phyloP scores from a whole-genome alignment of 495 filamentous ascomycete genomes.

The Lentithecium fluviatile region DNA sequence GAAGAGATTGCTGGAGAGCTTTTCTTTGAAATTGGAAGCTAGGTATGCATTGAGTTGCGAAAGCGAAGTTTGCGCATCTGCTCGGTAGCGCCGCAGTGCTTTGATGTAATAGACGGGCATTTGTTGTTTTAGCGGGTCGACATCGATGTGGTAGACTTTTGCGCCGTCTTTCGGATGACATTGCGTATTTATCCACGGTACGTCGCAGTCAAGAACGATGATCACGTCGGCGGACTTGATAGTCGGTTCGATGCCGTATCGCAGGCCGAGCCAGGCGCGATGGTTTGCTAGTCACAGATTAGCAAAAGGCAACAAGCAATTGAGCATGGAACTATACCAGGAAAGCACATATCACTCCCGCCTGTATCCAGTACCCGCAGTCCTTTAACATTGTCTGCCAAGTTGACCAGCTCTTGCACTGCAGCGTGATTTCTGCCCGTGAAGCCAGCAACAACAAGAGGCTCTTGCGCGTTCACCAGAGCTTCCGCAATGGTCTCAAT shows the following conservation, averaged over 20 bases:
- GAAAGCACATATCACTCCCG: conserved; percentile 95
- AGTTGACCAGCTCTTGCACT: conserved; percentile 67
- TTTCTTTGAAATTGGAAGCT: conserved; percentile 44
- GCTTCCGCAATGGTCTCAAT: conserved; percentile 68
- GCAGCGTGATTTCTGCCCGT: conserved; percentile 71
- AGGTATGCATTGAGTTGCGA: conserved; percentile 64
- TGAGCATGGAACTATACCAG: conserved; percentile 44
- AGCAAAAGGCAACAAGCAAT: too few species aligned
- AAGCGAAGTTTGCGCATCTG: conserved; percentile 68
- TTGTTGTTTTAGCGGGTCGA: conserved; percentile 46
- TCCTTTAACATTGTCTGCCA: conserved; percentile 76
- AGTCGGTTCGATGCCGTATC: conserved; percentile 71
- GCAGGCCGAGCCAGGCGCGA: conserved; percentile 65
- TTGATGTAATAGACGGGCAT: conserved; percentile 68
- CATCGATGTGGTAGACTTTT: conserved; percentile 45
- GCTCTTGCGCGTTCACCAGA: conserved; percentile 69
- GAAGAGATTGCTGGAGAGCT: conserved; percentile 32
- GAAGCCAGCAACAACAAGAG: conserved; percentile 81
- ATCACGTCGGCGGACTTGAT: conserved; percentile 82
- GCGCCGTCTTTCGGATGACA: conserved; percentile 46
- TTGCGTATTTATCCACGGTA: conserved; percentile 64
- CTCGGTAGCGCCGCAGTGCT: conserved; percentile 71
- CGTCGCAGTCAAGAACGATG: conserved; percentile 79
- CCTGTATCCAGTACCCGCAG: conserved; percentile 84
- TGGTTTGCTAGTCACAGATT: conserved; percentile 24